phyloP scores from a whole-genome alignment of 176 grass and related monocot species.

The Avena sativa region DNA sequence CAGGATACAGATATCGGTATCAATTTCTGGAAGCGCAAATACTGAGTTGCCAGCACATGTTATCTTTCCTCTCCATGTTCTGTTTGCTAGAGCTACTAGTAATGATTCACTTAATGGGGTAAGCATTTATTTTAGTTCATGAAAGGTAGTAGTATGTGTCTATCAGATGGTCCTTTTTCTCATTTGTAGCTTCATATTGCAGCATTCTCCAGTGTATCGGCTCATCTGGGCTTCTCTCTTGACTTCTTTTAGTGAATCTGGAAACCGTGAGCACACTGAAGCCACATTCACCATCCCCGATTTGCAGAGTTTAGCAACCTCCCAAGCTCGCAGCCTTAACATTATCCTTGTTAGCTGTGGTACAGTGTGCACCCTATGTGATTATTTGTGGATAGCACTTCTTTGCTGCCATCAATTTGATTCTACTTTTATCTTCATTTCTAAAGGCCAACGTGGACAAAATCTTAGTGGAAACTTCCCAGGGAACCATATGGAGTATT shows the following conservation, averaged over 20 bases:
- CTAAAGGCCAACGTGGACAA: not conserved
- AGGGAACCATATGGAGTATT: not conserved
- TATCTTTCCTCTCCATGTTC: slow-evolving; percentile 72
- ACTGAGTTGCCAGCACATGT: slow-evolving; percentile 42
- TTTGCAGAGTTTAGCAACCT: slow-evolving; percentile 48
- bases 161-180: slow-evolving; percentile 23
- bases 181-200: slow-evolving; percentile 42
- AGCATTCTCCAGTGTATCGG: slow-evolving; percentile 59
- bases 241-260: slow-evolving; percentile 63
- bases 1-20: slow-evolving; percentile 76
- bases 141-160: not conserved
- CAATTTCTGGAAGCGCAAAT: slow-evolving; percentile 57
- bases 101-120: slow-evolving; percentile 52
- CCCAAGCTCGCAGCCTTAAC: not conserved
- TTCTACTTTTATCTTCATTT: not conserved
- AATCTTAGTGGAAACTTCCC: not conserved
- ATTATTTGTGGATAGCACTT: not conserved
- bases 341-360: slow-evolving; percentile 10
- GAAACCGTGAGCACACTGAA: slow-evolving; percentile 57
- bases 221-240: slow-evolving; percentile 57
- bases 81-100: slow-evolving; percentile 61
- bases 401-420: not conserved
- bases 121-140: slow-evolving; percentile 27
- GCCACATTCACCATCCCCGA: slow-evolving; percentile 72
- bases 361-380: slow-evolving; percentile 14